phyloP scores from a whole-genome alignment of 2,329 filamentous ascomycete genomes.

The Trichothecium sympodiale region DNA sequence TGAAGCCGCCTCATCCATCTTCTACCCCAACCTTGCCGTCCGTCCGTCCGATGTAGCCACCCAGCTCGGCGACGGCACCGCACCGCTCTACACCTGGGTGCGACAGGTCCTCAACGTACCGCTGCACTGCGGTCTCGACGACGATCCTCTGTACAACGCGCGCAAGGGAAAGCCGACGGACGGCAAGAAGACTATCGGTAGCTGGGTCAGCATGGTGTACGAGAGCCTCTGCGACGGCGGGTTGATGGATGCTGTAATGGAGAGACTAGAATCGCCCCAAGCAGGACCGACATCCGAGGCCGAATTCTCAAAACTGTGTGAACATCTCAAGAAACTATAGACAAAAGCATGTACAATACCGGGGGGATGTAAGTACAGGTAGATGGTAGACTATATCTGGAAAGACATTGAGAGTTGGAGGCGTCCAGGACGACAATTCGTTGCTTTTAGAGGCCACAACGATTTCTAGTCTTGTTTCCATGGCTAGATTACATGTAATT shows the following conservation, averaged over 20 bases:
- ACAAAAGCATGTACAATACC: too few species aligned
- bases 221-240: conserved; percentile 15
- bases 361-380: too few species aligned
- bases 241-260: conserved; percentile 18
- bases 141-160: conserved; percentile 16
- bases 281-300: conserved; percentile 8
- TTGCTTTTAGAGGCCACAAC: too few species aligned
- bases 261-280: conserved; percentile 10
- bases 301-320: conserved; percentile 13
- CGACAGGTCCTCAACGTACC: conserved; percentile 15
- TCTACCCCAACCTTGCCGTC: conserved; percentile 15
- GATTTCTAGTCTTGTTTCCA: too few species aligned
- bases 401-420: too few species aligned
- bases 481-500: too few species aligned
- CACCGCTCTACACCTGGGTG: conserved; percentile 17
- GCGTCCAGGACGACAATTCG: too few species aligned
- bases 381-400: too few species aligned
- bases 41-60: conserved; percentile 12
- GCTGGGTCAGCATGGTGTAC: conserved; percentile 19
- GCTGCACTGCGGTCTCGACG: conserved; percentile 18
- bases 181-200: conserved; percentile 20
- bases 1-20: conserved; percentile 10
- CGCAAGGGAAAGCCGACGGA: conserved; percentile 11
- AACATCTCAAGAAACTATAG: conserved; percentile 5
- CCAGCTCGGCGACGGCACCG: conserved; percentile 17